A percentile compares a stretch with the other conserved stretches of the same genome.
Evolutionary conservation across 768 basidiomycete genomes (phyloP).

Genomic region (Gyrodon lividus): DNA sequence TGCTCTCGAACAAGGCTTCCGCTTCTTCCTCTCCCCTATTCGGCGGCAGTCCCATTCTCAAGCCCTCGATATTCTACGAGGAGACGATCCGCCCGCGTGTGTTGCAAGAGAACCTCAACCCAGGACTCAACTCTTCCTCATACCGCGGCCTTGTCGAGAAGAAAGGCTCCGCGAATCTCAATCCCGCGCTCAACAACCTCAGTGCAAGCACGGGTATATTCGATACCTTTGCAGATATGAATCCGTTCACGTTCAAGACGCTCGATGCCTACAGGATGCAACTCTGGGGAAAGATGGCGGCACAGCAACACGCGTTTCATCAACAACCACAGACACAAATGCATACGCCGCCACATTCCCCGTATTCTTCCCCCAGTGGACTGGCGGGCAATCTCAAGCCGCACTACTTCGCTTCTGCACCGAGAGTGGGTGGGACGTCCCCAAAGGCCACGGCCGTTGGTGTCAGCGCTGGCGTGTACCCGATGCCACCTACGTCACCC

Average conservation of each 20-base stretch:
- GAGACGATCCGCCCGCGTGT: conserved; percentile 25
- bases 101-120: conserved; percentile 27
- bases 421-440: conserved; percentile 6
- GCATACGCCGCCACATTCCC: conserved; percentile 21
- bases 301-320: conserved; percentile 53
- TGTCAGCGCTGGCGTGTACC: conserved; percentile 27
- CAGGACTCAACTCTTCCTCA: conserved; percentile 21
- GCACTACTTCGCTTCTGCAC: conserved; percentile 29
- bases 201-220: conserved; percentile 40
- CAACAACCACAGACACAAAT: conserved; percentile 3
- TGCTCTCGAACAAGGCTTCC: conserved; percentile 26
- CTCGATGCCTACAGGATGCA: conserved; percentile 90
- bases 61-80: conserved; percentile 32
- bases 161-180: conserved; percentile 30
- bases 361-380: conserved; percentile 31
- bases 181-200: conserved; percentile 30
- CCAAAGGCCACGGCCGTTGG: conserved; percentile 7
- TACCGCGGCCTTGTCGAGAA: conserved; percentile 29
- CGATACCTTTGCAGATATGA: conserved; percentile 76
- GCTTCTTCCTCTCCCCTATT: conserved; percentile 5
- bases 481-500: conserved; percentile 47
- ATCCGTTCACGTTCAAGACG: conserved; percentile 85
- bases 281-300: conserved; percentile 87
- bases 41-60: conserved; percentile 29
- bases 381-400: conserved; percentile 44